Evolutionary conservation across 345 rosid species (phyloP).

Genomic region (Rhodomyrtus tomentosa): DNA sequence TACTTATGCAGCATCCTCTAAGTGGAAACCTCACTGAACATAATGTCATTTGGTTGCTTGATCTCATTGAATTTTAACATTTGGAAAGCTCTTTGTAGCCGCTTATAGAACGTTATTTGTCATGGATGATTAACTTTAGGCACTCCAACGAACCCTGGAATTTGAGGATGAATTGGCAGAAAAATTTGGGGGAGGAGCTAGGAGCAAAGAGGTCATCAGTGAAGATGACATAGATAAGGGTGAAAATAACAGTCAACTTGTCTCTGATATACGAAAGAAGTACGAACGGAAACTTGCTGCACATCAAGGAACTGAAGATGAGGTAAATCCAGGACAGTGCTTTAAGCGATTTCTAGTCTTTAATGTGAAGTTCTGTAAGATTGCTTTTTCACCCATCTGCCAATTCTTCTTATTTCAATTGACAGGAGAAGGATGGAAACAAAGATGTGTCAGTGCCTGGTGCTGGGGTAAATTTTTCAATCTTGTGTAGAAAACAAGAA

Average conservation of each 20-base stretch:
- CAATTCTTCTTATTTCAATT: constrained; percentile 1
- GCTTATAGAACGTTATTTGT: background rate
- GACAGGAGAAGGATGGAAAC: constrained; percentile 65
- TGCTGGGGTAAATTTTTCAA: constrained; percentile 73
- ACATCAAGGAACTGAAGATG: constrained; percentile 44
- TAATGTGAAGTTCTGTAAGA: background rate
- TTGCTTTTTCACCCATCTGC: background rate
- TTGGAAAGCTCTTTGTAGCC: background rate
- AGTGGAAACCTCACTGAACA: background rate
- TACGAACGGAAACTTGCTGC: constrained; percentile 89
- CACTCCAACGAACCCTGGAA: constrained; percentile 87
- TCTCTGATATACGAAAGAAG: constrained; percentile 87
- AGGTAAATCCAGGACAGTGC: constrained; percentile 25
- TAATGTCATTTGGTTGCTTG: background rate
- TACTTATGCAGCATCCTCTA: background rate
- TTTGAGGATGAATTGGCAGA: constrained; percentile 93
- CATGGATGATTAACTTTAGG: constrained; percentile 22
- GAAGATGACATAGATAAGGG: constrained; percentile 78
- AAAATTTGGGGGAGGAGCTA: constrained; percentile 84
- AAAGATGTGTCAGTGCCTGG: constrained; percentile 80
- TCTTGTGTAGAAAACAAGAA: background rate
- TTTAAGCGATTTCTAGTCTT: background rate
- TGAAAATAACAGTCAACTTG: constrained; percentile 48
- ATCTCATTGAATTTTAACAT: background rate
- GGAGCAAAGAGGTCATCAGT: constrained; percentile 45